Percentiles rank a stretch among this genome's conserved stretches.
These are phyloP conservation scores for Nicotiana otophora DNA, from an alignment of 257 asterid species.

Conservation along the genomic window DNA sequence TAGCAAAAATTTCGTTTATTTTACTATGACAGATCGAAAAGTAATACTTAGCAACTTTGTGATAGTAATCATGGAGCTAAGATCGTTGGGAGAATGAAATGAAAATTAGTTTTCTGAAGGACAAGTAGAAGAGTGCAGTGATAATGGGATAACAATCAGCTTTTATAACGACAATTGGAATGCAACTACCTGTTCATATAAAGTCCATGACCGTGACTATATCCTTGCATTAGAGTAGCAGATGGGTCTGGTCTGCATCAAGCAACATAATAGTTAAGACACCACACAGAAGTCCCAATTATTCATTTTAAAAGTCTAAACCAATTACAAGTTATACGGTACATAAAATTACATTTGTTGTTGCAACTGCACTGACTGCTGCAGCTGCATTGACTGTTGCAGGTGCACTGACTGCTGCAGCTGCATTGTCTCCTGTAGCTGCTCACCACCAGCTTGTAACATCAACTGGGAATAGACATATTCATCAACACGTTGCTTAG, in stretches of 20 bases:
- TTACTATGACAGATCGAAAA: not conserved
- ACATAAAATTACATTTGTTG: constrained; percentile 33
- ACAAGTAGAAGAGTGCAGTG: no score
- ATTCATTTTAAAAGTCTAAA: not conserved
- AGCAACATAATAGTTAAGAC: not conserved
- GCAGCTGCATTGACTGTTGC: constrained; percentile 16
- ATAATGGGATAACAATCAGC: not conserved
- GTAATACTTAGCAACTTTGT: not conserved
- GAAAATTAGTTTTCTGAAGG: no score
- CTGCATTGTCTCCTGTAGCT: constrained; percentile 20
- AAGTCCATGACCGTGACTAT: constrained; percentile 48
- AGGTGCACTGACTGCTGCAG: constrained; percentile 21
- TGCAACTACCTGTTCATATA: constrained; percentile 53
- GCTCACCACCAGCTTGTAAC: constrained; percentile 59
- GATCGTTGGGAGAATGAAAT: no score
- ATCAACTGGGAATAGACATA: constrained; percentile 81
- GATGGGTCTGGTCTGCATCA: constrained; percentile 50
- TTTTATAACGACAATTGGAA: not conserved
- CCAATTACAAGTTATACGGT: not conserved
- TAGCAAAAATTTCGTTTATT: not conserved
- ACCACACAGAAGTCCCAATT: not conserved
- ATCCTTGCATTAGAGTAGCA: constrained; percentile 51
- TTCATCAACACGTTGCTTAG: constrained; percentile 89
- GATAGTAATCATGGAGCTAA: not conserved
- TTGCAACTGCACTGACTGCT: constrained; percentile 22